These are phyloP conservation scores for Pythium pyrilobum DNA, from an alignment of 352 stramenopile species.

Conservation along the genomic window DNA sequence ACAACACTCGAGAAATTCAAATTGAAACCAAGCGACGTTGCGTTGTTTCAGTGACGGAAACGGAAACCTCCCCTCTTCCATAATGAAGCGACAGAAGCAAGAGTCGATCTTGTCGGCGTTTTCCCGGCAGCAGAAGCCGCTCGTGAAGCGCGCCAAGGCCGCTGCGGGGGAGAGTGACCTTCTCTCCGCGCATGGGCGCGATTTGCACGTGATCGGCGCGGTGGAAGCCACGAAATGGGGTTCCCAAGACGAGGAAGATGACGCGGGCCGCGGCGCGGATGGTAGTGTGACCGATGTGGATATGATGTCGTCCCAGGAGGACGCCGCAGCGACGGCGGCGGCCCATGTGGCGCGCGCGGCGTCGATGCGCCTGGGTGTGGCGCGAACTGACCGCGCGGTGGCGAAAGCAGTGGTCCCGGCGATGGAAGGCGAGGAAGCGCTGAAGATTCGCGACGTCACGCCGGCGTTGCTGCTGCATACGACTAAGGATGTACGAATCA, in stretches of 20 bases:
- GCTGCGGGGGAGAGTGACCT: not conserved
- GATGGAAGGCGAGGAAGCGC: not conserved
- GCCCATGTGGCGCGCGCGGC: not conserved
- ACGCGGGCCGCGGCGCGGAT: conserved; percentile 6
- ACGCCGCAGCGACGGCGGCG: conserved; percentile 4
- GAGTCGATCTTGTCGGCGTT: conserved; percentile 22
- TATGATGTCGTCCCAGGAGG: conserved; percentile 53
- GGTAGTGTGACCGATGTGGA: conserved; percentile 56
- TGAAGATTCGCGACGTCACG: not conserved
- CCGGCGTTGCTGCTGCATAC: conserved; percentile 23
- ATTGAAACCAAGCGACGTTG: not conserved
- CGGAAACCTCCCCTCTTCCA: not conserved
- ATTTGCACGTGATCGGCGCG: conserved; percentile 3
- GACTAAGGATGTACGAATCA: conserved; percentile 50
- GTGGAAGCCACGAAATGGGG: not conserved
- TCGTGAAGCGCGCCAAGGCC: conserved; percentile 21
- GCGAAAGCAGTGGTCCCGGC: conserved; percentile 8
- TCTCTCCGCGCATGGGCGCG: not conserved
- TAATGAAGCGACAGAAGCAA: conserved; percentile 27
- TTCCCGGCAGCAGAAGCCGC: conserved; percentile 25
- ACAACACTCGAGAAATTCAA: not conserved
- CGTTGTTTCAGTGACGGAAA: not conserved
- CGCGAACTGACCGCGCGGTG: conserved; percentile 14
- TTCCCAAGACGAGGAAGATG: not conserved
- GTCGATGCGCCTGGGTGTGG: not conserved